Evolutionary conservation across 2,329 filamentous ascomycete genomes (phyloP).

Genomic region (Trichophyton rubrum): DNA sequence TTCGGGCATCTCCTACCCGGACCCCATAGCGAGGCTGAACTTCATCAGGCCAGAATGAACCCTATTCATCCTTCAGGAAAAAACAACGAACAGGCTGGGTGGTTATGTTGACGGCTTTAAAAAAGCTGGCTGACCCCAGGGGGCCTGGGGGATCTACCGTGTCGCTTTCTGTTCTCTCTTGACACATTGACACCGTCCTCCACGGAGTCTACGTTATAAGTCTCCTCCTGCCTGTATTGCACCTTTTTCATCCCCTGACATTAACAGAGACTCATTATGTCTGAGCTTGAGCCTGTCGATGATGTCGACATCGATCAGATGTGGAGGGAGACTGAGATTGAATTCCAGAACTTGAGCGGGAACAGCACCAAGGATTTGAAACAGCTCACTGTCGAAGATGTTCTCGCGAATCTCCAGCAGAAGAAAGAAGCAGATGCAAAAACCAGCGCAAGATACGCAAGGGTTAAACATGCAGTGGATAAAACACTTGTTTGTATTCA

Average conservation of each 20-base stretch:
- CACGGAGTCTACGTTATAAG: neutral
- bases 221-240: neutral
- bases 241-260: neutral
- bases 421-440: constrained; percentile 18
- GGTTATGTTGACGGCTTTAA: neutral
- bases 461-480: constrained; percentile 16
- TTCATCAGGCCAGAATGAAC: neutral
- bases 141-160: neutral
- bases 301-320: constrained; percentile 12
- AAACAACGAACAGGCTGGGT: neutral
- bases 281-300: neutral
- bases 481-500: constrained; percentile 18
- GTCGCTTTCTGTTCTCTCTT: neutral
- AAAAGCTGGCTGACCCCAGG: neutral
- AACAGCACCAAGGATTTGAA: constrained; percentile 14
- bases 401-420: constrained; percentile 15
- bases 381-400: constrained; percentile 15
- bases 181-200: neutral
- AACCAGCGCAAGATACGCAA: constrained; percentile 15
- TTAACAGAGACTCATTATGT: neutral
- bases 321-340: constrained; percentile 12
- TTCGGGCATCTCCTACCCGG: neutral
- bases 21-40: neutral
- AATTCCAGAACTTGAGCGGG: constrained; percentile 12
- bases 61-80: neutral